Evolutionary conservation across 176 grass and related monocot species (phyloP).

Genomic region (Guadua angustifolia): DNA sequence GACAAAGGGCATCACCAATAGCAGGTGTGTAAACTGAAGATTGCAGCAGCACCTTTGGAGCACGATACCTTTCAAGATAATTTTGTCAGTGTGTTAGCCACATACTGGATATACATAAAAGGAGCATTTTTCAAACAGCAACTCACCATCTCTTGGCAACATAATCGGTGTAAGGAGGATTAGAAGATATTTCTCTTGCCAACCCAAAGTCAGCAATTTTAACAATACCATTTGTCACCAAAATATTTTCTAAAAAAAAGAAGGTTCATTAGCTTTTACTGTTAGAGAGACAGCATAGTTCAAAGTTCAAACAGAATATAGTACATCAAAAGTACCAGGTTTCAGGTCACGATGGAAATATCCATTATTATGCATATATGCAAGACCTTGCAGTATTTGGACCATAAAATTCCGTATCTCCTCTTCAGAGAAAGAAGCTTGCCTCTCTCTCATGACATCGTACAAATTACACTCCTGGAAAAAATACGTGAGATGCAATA

Average conservation of each 20-base stretch:
- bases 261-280: no score
- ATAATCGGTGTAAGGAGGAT: slow-evolving; percentile 93
- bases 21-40: slow-evolving; percentile 74
- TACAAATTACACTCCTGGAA: slow-evolving; percentile 75
- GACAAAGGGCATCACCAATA: slow-evolving; percentile 61
- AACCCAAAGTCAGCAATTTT: no score
- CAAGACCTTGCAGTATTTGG: no score
- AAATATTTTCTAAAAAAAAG: no score
- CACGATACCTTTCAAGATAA: slow-evolving; percentile 69
- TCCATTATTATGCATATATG: no score
- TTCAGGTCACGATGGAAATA: no score
- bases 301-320: no score
- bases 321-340: no score
- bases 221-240: no score
- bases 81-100: background rate
- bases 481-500: background rate
- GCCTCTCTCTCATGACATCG: slow-evolving; percentile 75
- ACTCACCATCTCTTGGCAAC: slow-evolving; percentile 97
- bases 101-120: slow-evolving; percentile 22
- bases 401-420: no score
- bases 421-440: slow-evolving; percentile 58
- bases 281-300: no score
- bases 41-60: slow-evolving; percentile 79
- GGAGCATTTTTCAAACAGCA: background rate
- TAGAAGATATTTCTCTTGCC: slow-evolving; percentile 82